These are phyloP conservation scores for Tetraselmis striata DNA, from an alignment of 139 green algal species.

Conservation along the genomic window DNA sequence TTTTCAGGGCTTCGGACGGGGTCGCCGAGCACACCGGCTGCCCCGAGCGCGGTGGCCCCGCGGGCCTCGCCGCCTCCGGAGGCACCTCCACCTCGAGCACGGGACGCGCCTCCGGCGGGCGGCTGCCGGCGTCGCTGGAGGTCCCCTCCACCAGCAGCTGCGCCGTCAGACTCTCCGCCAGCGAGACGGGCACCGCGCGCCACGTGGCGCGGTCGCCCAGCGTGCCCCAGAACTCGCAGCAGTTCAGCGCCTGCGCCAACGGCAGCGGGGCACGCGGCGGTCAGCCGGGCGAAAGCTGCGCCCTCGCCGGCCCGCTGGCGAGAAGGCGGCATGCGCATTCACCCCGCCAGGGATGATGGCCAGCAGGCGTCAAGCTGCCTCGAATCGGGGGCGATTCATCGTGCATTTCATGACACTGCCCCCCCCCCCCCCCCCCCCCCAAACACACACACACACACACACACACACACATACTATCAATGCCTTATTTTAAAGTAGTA, in stretches of 20 bases:
- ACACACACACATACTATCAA: no score
- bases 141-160: slow-evolving; percentile 16
- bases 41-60: neutral
- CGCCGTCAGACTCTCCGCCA: slow-evolving; percentile 40
- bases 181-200: slow-evolving; percentile 35
- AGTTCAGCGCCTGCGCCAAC: slow-evolving; percentile 39
- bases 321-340: no score
- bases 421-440: no score
- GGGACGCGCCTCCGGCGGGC: neutral
- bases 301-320: no score
- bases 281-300: no score
- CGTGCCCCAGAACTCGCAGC: slow-evolving; percentile 56
- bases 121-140: neutral
- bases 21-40: neutral
- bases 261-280: neutral
- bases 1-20: no score
- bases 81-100: neutral
- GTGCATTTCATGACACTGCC: no score
- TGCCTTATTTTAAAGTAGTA: no score
- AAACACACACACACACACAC: no score
- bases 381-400: no score
- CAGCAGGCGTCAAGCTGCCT: no score
- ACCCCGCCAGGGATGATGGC: no score
- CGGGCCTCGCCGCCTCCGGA: neutral
- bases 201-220: slow-evolving; percentile 51